These are phyloP conservation scores for Saccharomycopsis olivae DNA, from an alignment of 805 yeast species.

Conservation along the genomic window DNA sequence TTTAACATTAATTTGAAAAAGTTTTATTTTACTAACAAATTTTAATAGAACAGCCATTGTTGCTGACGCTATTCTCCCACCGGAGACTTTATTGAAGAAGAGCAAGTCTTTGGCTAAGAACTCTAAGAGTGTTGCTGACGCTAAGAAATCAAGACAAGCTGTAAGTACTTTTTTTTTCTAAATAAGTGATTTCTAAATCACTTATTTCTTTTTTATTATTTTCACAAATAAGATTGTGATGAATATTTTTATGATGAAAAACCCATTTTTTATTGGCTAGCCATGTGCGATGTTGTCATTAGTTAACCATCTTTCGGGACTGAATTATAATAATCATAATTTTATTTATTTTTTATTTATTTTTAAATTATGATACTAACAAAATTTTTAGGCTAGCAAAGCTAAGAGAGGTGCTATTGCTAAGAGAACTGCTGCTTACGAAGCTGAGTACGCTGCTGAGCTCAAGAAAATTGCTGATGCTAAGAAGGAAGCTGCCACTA, in stretches of 20 bases:
- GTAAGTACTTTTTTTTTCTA: slow-evolving; percentile 43
- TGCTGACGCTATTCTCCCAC: slow-evolving; percentile 30
- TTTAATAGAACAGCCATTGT: slow-evolving; percentile 26
- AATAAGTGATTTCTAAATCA: too few species aligned
- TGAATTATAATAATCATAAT: slow-evolving; percentile 19
- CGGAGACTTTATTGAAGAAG: slow-evolving; percentile 84
- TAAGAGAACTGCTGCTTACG: slow-evolving; percentile 95
- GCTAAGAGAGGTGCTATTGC: slow-evolving; percentile 61
- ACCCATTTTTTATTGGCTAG: slow-evolving; percentile 15
- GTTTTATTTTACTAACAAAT: slow-evolving; percentile 6
- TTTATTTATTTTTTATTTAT: neutral
- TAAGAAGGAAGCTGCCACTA: slow-evolving; percentile 88
- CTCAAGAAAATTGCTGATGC: slow-evolving; percentile 81
- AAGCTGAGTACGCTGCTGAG: slow-evolving; percentile 85
- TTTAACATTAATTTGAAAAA: too few species aligned
- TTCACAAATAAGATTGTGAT: slow-evolving; percentile 3
- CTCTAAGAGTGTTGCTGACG: slow-evolving; percentile 71
- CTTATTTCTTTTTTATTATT: slow-evolving; percentile 1
- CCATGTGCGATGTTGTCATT: slow-evolving; percentile 18
- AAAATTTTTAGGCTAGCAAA: slow-evolving; percentile 32
- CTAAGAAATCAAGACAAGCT: slow-evolving; percentile 64
- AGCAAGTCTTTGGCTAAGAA: slow-evolving; percentile 68
- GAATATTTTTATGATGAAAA: slow-evolving; percentile 17
- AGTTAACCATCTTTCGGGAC: slow-evolving; percentile 19
- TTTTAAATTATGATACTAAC: slow-evolving; percentile 7